Conservation (phyloP, 1,284 basidiomycete genomes). For the Meira miltonrushii region DNA sequence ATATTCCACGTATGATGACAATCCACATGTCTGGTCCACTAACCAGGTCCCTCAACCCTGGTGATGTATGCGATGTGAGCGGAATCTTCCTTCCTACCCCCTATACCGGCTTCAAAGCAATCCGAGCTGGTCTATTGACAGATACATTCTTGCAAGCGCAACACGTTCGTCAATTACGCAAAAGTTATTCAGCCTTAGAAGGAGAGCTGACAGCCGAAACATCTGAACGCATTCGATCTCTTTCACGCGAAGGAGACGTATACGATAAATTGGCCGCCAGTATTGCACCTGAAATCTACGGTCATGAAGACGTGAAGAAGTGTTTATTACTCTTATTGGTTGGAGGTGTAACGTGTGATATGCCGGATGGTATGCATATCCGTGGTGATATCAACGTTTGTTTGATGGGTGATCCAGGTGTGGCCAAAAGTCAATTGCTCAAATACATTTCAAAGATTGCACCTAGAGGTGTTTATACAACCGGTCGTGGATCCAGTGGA, state of each 20-base stretch:
- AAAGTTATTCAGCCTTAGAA: slow-evolving; percentile 93
- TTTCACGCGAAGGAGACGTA: slow-evolving; percentile 69
- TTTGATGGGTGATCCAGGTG: slow-evolving; percentile 99
- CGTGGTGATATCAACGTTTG: slow-evolving; percentile 96
- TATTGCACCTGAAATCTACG: slow-evolving; percentile 98
- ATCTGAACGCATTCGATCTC: slow-evolving; percentile 64
- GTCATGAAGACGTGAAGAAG: slow-evolving; percentile 96
- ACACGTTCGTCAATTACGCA: slow-evolving; percentile 88
- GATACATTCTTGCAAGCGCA: slow-evolving; percentile 95
- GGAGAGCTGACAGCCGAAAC: slow-evolving; percentile 70
- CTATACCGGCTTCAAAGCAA: slow-evolving; percentile 78
- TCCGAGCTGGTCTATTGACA: slow-evolving; percentile 88
- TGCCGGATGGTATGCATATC: slow-evolving; percentile 98
- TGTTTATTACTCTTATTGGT: slow-evolving; percentile 88
- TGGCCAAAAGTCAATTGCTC: slow-evolving; percentile 94
- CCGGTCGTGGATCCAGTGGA: slow-evolving; percentile 93
- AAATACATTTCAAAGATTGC: slow-evolving; percentile 99
- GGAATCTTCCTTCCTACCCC: slow-evolving; percentile 85
- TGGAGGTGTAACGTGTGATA: slow-evolving; percentile 88
- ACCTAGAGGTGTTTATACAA: slow-evolving; percentile 94
- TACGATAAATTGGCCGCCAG: slow-evolving; percentile 71
- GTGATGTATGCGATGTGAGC: slow-evolving; percentile 87
- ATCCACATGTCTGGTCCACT: slow-evolving; percentile 85
- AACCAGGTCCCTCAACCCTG: slow-evolving; percentile 86
- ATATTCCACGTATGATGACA: slow-evolving; percentile 97